These are phyloP conservation scores for Casaregolazyma suthepensis DNA, from an alignment of 1,139 yeast species.

Conservation along the genomic window DNA sequence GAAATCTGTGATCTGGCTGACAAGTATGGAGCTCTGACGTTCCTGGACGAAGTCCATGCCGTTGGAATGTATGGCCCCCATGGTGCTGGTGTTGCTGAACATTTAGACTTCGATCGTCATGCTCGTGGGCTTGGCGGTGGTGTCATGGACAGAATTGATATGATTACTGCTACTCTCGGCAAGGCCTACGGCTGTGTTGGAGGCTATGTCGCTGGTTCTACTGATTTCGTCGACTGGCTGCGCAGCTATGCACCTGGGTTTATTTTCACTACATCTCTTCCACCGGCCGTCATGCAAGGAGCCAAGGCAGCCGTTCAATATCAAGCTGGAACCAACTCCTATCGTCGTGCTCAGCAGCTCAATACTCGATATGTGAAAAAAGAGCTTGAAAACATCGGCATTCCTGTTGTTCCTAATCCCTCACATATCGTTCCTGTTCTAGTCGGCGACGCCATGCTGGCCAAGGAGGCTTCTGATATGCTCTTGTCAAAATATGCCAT, in stretches of 20 bases:
- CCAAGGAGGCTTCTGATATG: constrained; percentile 85
- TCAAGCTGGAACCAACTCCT: constrained; percentile 70
- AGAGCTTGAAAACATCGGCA: constrained; percentile 61
- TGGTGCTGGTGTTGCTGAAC: constrained; percentile 99
- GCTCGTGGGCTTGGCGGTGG: constrained; percentile 52
- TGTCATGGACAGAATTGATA: constrained; percentile 85
- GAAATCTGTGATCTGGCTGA: constrained; percentile 93
- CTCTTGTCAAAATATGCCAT: constrained; percentile 77
- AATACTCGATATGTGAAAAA: constrained; percentile 82
- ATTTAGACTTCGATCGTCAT: constrained; percentile 79
- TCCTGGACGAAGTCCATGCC: constrained; percentile 97
- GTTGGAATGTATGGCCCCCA: constrained; percentile 99
- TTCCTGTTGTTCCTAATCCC: constrained; percentile 96
- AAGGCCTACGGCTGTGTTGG: constrained; percentile 97
- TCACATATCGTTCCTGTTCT: constrained; percentile 94
- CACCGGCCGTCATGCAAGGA: constrained; percentile 98
- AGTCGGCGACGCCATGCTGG: constrained; percentile 89
- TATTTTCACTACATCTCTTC: constrained; percentile 91
- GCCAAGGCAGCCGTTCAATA: constrained; percentile 80
- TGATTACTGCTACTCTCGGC: constrained; percentile 95
- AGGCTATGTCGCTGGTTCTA: constrained; percentile 91
- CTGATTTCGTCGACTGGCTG: constrained; percentile 83
- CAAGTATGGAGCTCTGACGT: constrained; percentile 93
- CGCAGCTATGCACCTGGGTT: constrained; percentile 97
- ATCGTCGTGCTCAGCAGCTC: constrained; percentile 78